These are phyloP conservation scores for Acanthamoeba sp. DNA, from an alignment of 208 protist species.

Conservation along the genomic window DNA sequence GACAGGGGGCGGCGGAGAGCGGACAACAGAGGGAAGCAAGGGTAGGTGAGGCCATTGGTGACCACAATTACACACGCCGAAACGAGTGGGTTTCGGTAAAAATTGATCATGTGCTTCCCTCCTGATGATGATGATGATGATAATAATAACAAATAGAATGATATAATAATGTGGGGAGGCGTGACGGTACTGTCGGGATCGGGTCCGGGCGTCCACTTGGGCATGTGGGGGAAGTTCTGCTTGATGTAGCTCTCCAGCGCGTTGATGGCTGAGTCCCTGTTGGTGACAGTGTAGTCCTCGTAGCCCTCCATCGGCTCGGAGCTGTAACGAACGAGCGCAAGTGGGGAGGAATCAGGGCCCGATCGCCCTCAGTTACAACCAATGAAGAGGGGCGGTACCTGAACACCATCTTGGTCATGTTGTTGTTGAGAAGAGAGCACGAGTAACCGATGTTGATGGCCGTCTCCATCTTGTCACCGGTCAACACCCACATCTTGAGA, in stretches of 20 bases:
- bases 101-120: constrained; percentile 11
- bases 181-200: constrained; percentile 49
- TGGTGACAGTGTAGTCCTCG: constrained; percentile 50
- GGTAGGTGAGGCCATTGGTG: neutral
- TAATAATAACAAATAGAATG: constrained; percentile 5
- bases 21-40: neutral
- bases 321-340: neutral
- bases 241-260: constrained; percentile 36
- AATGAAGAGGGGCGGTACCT: neutral
- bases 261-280: constrained; percentile 31
- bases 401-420: constrained; percentile 61
- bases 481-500: constrained; percentile 97
- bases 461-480: constrained; percentile 97
- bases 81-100: neutral
- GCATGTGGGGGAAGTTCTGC: constrained; percentile 28
- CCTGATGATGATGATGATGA: neutral
- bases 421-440: constrained; percentile 77
- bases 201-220: constrained; percentile 9
- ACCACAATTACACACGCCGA: neutral
- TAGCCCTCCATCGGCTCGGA: constrained; percentile 56
- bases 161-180: neutral
- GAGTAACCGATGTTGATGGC: constrained; percentile 92
- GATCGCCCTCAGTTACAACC: neutral
- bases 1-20: neutral
- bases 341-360: neutral